Percentiles rank a stretch among this genome's conserved stretches.
Evolutionary conservation across 768 basidiomycete genomes (phyloP).

Genomic region (Hygrocybe punicea): DNA sequence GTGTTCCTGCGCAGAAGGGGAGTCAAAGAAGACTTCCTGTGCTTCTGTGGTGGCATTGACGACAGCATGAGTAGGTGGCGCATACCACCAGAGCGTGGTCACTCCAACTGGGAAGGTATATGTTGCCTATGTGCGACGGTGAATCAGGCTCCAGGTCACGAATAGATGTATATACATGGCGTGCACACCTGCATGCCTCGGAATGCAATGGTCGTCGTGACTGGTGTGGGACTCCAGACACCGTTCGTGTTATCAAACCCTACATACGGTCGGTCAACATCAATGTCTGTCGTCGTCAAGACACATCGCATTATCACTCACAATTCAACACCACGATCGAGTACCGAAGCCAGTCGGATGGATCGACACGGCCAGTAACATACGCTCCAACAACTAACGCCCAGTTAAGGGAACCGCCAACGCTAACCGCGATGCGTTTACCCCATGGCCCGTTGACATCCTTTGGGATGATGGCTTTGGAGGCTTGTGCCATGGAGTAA

Average conservation of each 20-base stretch:
- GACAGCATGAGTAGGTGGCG: constrained; percentile 17
- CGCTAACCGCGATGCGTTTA: constrained; percentile 60
- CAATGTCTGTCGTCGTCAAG: no score
- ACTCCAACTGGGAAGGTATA: constrained; percentile 81
- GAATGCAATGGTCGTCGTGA: constrained; percentile 60
- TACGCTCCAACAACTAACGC: constrained; percentile 65
- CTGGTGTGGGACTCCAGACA: constrained; percentile 51
- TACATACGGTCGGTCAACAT: constrained; percentile 12
- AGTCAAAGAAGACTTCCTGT: no score
- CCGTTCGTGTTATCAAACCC: constrained; percentile 52
- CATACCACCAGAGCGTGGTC: constrained; percentile 54
- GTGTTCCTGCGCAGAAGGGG: no score
- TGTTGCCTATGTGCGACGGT: constrained; percentile 41
- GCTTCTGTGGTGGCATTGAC: background rate
- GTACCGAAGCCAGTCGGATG: constrained; percentile 60
- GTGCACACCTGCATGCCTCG: constrained; percentile 52
- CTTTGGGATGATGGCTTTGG: constrained; percentile 67
- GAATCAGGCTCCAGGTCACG: background rate
- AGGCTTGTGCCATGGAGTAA: constrained; percentile 71
- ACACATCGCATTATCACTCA: no score
- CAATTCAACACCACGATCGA: constrained; percentile 74
- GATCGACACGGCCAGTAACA: constrained; percentile 52
- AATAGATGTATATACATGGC: background rate
- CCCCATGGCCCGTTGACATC: constrained; percentile 67
- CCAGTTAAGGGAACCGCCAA: constrained; percentile 55